Evolutionary conservation across 2,329 filamentous ascomycete species (phyloP), one percentile per base, ranked within the genome.

Genomic region (Ilyonectria robusta): DNA sequence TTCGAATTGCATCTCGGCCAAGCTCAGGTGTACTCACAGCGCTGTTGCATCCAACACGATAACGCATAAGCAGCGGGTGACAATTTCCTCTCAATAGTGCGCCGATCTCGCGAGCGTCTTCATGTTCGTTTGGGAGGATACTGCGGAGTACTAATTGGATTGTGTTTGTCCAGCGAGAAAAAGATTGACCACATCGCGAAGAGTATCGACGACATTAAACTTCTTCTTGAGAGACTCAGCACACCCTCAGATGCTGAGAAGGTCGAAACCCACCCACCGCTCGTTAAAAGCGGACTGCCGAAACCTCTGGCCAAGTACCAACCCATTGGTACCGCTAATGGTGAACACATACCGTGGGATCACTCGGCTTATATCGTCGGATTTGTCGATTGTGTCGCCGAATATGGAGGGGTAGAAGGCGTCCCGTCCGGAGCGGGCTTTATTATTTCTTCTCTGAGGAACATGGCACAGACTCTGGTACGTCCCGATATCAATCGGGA

Each of bases 21-120:
- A 77, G 42, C 60, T 81, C 13, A 50, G 71, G 8, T 80, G 81
- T 64, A 79, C 77, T 5, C 76, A 81, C 55, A 78, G 78, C 29
- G 37, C 70, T 1, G 65, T 80, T 17, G 64, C 76, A 5, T 65
- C 77, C 4, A 75, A 71, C 37, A 50, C 71, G 42, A 54, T 72
- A 42, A 19, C 72, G 19, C 40, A 76, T 1, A 78, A 77, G 62
- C 80, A 81, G 57, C 77, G 81, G 42, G 76, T 81, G 3, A 62
- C 81, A 44, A 77, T 82, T 29, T 81, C 80, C 4, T 71, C 78
- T 44, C 68, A 81, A 69, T 82, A 82, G 81, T 82, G 33, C 70
- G 76, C 69, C 4, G 8, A 2, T 4, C 8, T 10, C 11, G 8
- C 8, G 8, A 33, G 31, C 31, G 31, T 33, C 31, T 11, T 33